Evolutionary conservation across 257 asterid genomes (phyloP), one percentile per base, ranked within the genome.

Genomic region (Verbascum thapsus): DNA sequence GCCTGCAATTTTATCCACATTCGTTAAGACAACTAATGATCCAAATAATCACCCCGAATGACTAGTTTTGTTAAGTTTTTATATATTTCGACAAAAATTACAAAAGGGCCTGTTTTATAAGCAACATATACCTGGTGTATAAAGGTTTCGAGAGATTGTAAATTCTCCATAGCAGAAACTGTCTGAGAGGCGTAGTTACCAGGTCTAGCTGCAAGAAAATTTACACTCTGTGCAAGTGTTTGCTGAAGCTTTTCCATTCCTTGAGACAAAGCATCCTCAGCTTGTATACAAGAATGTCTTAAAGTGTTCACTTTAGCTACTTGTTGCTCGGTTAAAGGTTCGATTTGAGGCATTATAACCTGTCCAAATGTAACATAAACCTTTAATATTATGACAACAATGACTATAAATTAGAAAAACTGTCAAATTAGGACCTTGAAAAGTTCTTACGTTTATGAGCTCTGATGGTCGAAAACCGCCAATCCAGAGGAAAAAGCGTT

Each of bases 201-300:
- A 6, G 74, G n/a, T n/a, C n/a, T n/a, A n/a, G n/a, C n/a, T n/a
- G n/a, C n/a, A n/a, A n/a, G n/a, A n/a, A n/a, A n/a, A n/a, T n/a
- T 61, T 63, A 92, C 53, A 85, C 90, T 81, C 52, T 87, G 97
- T 0, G 83, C 83, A 20, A 92, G 83, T 10, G 84, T 80, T 64
- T 92, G 96, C 64, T 87, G 97, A 30, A 92, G 94, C 81, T 87
- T 89, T 3, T 92, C 95, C 82, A 89, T 87, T 37, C 99, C 99
- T 23, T 87, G 95, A 18, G 87, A 48, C n/a, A 92, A 78, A 18
- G 97, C 99, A 58, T 89, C 97, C 76, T 92, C 99, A 0, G 99
- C 99, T 71, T 92, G 99, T 63, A 80, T 81, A 66, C 99, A 89
- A 23, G 85, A 90, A 45, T 83, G 96, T 45, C 71, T 82, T 22